Base-by-base conservation (phyloP, 2,329 filamentous ascomycete species). In the Gyromitra esculenta region DNA sequence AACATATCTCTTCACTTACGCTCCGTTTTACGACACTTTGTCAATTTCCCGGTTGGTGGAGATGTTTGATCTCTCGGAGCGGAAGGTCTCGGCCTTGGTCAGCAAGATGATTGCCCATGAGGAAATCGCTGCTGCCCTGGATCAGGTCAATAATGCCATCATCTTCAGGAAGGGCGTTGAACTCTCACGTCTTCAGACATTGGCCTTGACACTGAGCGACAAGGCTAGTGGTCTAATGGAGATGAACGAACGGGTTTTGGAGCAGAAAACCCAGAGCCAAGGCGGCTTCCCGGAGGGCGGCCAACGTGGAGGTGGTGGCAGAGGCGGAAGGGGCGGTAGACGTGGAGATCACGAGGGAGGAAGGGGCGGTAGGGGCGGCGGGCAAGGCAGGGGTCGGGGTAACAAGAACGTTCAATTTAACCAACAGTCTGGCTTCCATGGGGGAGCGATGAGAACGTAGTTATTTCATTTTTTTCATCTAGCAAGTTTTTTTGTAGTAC, bases 31-130 rank as follows among this genome's bases (percentile, higher is more conserved):
- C 87, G 96, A 99, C 86, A 98, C 96, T 25, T 90, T 99, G 76
- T 91, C 94, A 77, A 88, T 97, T 81, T 87, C 89, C 80, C 96
- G 94, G 31, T 88, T 99, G 77, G 91, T 93, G 78, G 87, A 87
- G 80, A 99, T 99, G 96, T 99, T 99, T 84, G 96, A 99, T 85
- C 91, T 99, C 31, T 89, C 94, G 73, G 87, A 91, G 81, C 89
- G 91, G 86, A 98, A 98, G 88, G 94, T 97, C 66, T 88, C 92
- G n/a, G 94, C 96, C 45, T 91, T 99, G 72, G 90, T 99, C 82
- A 97, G 93, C 88, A 97, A 97, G 87, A 99, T 99, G 96, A 98
- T 99, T 84, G 97, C 94, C 82, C 96, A 99, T 87, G 96, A 99
- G 85, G 96, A 99, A 85, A 91, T 99, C 64, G 93, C 92, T 8